Evolutionary conservation across 1,139 yeast genomes (phyloP), one percentile per base, ranked within the genome.

Genomic region (Kodamaea derodonti): DNA sequence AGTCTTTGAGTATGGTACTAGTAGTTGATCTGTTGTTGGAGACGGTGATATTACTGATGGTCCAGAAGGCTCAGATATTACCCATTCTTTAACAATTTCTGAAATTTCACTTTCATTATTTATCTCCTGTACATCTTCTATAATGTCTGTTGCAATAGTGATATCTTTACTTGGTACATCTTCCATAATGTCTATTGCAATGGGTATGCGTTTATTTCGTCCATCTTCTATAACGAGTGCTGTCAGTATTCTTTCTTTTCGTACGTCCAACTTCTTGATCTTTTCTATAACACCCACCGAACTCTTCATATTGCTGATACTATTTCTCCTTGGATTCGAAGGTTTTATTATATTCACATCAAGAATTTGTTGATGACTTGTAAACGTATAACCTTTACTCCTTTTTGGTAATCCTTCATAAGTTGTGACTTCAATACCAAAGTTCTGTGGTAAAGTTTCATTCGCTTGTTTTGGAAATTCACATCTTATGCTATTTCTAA

Each of bases 401-500:
- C 37, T 28, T 24, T 32, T 37, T 11, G 41, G 39, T 12, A 30
- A 30, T 12, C 24, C 27, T 39, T 8, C 42, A 16, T 48, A 39
- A 4, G 32, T 23, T 4, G 40, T 37, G 4, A 58, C 45, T n/a
- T 42, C 42, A 14, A 61, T 44, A 28, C 44, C 39, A 30, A 60
- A 58, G 32, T 50, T 45, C 14, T 47, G 45, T 1, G 70, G 69
- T 18, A 65, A 34, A 3, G 59, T 52, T 32, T 61, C 63, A 10
- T 53, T 53, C 2, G 39, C 39, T 14, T 49, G 39, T 3, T 48
- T 46, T 1, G 75, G 74, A 67, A 72, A 69, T 7, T 55, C 49
- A 45, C 77, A 71, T 29, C 54, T 44, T 30, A 68, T 47, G 20
- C 59, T 54, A 38, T 67, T 69, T 13, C 67, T 45, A 14, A 56